phyloP scores from a whole-genome alignment of 2,329 filamentous ascomycete species.

The Stemphylium vesicarium region DNA sequence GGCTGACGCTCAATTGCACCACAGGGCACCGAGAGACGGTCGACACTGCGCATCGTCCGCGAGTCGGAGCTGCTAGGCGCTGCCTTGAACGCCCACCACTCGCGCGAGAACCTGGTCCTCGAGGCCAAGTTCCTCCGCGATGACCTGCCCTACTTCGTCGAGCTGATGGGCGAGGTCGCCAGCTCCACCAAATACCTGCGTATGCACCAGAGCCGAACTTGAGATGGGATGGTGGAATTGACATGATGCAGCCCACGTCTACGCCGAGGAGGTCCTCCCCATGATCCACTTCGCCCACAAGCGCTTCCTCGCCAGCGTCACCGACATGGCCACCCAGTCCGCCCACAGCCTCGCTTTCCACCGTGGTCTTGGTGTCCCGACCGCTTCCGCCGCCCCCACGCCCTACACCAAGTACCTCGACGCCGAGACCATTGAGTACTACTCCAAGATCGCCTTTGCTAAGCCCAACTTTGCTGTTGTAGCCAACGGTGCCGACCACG shows the following conservation, averaged over 20 bases:
- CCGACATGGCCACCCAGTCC: constrained; percentile 80
- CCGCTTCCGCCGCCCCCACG: constrained; percentile 74
- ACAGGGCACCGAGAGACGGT: constrained; percentile 87
- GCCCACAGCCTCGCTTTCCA: constrained; percentile 91
- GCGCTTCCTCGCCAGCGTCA: constrained; percentile 66
- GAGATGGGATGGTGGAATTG: constrained; percentile 8
- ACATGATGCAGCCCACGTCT: constrained; percentile 74
- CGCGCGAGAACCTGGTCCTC: constrained; percentile 89
- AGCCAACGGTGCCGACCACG: constrained; percentile 81
- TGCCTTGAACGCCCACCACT: constrained; percentile 85
- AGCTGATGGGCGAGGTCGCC: constrained; percentile 91
- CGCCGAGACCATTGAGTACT: constrained; percentile 75
- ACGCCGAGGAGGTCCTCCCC: constrained; percentile 83
- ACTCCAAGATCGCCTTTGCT: constrained; percentile 78
- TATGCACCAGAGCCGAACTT: constrained; percentile 45
- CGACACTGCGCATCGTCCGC: constrained; percentile 89
- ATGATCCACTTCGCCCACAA: constrained; percentile 80
- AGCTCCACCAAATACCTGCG: constrained; percentile 83
- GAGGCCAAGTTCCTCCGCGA: constrained; percentile 94
- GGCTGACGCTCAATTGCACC: constrained; percentile 39
- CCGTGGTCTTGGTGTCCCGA: constrained; percentile 81
- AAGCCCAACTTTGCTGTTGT: constrained; percentile 92
- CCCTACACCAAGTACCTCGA: constrained; percentile 82
- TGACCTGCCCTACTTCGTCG: constrained; percentile 96
- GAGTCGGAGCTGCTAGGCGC: constrained; percentile 95